phyloP scores from a whole-genome alignment of 768 basidiomycete genomes.

The Serendipita indica region DNA sequence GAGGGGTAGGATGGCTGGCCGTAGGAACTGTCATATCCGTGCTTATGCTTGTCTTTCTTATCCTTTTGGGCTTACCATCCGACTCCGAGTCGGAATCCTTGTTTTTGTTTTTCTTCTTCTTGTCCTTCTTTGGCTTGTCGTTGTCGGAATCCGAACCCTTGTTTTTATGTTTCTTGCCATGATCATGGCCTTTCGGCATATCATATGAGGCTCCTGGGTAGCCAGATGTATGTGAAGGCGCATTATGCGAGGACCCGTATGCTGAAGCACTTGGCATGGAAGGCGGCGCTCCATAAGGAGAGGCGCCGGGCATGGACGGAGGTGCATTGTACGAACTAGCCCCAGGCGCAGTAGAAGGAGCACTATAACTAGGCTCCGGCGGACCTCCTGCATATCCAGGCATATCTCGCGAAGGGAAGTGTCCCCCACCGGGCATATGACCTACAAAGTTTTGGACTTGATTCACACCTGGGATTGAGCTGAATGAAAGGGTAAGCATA shows the following conservation, averaged over 20 bases:
- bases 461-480: background rate
- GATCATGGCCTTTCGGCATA: background rate
- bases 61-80: constrained; percentile 12
- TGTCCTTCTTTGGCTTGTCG: constrained; percentile 4
- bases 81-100: background rate
- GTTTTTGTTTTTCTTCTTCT: background rate
- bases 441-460: background rate
- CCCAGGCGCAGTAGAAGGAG: background rate
- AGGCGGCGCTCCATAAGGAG: too few relatives aligned
- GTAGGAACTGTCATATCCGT: background rate
- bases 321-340: too few relatives aligned
- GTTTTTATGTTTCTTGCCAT: background rate
- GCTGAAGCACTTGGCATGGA: too few relatives aligned
- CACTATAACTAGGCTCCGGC: background rate
- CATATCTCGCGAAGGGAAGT: background rate
- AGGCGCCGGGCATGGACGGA: too few relatives aligned
- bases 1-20: background rate
- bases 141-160: background rate
- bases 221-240: background rate
- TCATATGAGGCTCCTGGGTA: background rate
- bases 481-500: background rate
- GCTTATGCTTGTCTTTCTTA: constrained; percentile 9
- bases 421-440: background rate
- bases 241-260: too few relatives aligned
- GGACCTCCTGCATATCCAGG: background rate